Base-by-base conservation (phyloP, 441 rosid genomes). In the Pelargonium myrrhifolium region DNA sequence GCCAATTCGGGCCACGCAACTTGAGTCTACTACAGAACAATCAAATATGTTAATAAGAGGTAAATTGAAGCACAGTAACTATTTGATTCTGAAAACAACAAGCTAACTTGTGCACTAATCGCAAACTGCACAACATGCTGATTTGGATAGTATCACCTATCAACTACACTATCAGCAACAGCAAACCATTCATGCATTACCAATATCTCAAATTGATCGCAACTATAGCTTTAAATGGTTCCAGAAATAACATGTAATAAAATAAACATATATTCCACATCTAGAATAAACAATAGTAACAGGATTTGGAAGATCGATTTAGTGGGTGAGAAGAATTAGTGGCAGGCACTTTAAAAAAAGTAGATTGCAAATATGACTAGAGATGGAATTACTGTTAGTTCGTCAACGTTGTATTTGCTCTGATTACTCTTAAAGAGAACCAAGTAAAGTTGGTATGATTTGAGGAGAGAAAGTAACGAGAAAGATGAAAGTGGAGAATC, bases 401-500 rank as follows among this genome's bases (percentile, higher is more conserved):
- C 71, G 77, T 67, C 76, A 79, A 76, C 77, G 66, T 66, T 43
- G 74, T 71, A 75, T 15, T 65, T 75, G 9, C 78, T 71, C 45
- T 59, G 56, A 65, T 65, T 35, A 60, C 67, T 70, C 71, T 59
- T 4, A 67, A 72, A 80, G 68, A 72, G 75, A 69, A 73, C 78
- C 72, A 64, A 64, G 70, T 56, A 80, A 82, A 82, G 79, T 67
- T 47, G 28, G 71, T 72, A 65, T 71, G 67, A 72, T 78, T 76
- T 71, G 77, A 69, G 74, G 39, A 67, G 71, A 68, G 65, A 69
- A 71, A 9, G 68, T 28, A 55, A 51, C 61, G 59, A 62, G 74
- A 64, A 73, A 77, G 68, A 73, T 43, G 65, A 64, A 74, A 83
- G 83, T 79, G 79, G 87, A 69, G 86, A 82, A 85, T 84, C 88